These are phyloP conservation scores for Yamadazyma mexicana DNA, from an alignment of 1,139 yeast genomes.

Conservation along the genomic window DNA sequence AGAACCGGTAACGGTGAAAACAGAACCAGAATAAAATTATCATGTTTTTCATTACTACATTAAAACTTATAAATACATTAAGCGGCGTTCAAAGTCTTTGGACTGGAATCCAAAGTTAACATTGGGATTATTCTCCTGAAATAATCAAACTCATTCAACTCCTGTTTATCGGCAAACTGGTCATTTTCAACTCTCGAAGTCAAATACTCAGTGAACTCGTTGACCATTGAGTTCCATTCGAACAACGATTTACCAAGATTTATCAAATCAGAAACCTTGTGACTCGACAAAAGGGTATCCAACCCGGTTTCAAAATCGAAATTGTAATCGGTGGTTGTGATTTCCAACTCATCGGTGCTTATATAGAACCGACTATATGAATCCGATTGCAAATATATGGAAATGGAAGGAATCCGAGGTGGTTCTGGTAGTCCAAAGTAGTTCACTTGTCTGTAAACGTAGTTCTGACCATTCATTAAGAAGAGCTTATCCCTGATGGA, in stretches of 20 bases:
- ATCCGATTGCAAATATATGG: constrained; percentile 36
- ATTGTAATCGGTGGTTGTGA: constrained; percentile 13
- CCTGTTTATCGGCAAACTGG: constrained; percentile 24
- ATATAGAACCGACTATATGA: constrained; percentile 29
- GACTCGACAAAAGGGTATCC: constrained; percentile 3
- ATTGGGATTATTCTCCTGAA: constrained; percentile 42
- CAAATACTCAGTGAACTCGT: constrained; percentile 60
- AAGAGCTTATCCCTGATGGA: constrained; percentile 35
- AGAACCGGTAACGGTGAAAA: too few relatives aligned
- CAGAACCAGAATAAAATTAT: too few relatives aligned
- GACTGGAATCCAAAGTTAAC: constrained; percentile 39
- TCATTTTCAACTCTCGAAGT: constrained; percentile 38
- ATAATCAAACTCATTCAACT: constrained; percentile 33
- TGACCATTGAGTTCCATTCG: constrained; percentile 60
- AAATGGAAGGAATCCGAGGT: constrained; percentile 38
- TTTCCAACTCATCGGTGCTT: constrained; percentile 25
- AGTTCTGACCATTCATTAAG: constrained; percentile 19
- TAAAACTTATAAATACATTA: constrained; percentile 1
- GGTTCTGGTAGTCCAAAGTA: constrained; percentile 18
- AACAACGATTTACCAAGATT: constrained; percentile 63
- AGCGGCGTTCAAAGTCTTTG: constrained; percentile 36
- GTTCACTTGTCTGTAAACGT: constrained; percentile 6
- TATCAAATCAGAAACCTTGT: constrained; percentile 13
- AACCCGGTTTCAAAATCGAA: constrained; percentile 15
- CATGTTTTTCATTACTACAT: too few relatives aligned